phyloP scores from a whole-genome alignment of 257 asterid species.

The Craterostigma plantagineum region DNA sequence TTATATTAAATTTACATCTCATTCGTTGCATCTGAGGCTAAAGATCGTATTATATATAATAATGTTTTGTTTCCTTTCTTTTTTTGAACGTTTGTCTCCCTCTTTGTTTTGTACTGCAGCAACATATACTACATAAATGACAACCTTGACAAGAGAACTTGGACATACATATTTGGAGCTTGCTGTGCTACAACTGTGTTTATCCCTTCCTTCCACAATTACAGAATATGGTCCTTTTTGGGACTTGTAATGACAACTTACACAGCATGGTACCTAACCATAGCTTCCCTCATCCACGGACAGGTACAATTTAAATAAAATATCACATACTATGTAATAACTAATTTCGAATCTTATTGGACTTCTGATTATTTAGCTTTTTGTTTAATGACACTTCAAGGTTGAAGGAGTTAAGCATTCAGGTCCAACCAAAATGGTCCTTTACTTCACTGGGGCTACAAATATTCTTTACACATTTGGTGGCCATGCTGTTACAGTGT shows the following conservation, averaged over 20 bases:
- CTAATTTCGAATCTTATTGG: neutral
- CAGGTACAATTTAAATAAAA: constrained; percentile 13
- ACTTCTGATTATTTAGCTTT: neutral
- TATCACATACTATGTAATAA: too few relatives aligned
- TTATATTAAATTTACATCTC: too few relatives aligned
- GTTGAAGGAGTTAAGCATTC: constrained; percentile 20
- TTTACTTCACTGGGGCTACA: constrained; percentile 21
- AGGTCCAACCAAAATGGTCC: constrained; percentile 14
- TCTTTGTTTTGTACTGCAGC: constrained; percentile 3
- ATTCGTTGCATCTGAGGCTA: too few relatives aligned
- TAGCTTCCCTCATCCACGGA: constrained; percentile 20
- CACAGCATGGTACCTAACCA: constrained; percentile 21
- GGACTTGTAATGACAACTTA: constrained; percentile 21
- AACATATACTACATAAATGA: constrained; percentile 21
- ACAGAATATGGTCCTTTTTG: constrained; percentile 20
- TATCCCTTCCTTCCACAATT: constrained; percentile 21
- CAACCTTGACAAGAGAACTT: constrained; percentile 18
- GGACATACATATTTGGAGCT: constrained; percentile 27
- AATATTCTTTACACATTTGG: constrained; percentile 25
- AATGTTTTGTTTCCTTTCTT: neutral
- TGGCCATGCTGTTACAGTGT: constrained; percentile 24
- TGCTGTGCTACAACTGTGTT: constrained; percentile 20
- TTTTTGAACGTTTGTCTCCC: neutral
- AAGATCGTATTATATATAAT: too few relatives aligned
- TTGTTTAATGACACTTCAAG: too few relatives aligned